These are phyloP conservation scores for Silybum marianum DNA, from an alignment of 129 eudicot genomes.

Conservation along the genomic window DNA sequence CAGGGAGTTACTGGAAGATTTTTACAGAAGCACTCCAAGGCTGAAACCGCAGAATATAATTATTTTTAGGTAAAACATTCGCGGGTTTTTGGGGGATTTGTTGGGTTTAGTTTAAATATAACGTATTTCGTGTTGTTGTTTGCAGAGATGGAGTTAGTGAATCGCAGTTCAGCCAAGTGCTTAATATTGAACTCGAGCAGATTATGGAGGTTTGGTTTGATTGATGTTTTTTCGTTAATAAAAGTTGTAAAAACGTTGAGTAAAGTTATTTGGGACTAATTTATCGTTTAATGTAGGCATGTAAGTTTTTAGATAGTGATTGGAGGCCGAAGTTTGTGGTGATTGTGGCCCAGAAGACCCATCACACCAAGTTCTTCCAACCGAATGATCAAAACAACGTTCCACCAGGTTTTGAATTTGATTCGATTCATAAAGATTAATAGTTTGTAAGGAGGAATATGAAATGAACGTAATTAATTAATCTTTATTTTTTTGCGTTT, in stretches of 20 bases:
- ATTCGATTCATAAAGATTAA: neutral
- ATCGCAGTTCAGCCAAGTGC: slow-evolving; percentile 78
- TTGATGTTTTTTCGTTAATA: neutral
- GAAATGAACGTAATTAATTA: neutral
- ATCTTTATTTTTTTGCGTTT: neutral
- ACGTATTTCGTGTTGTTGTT: neutral
- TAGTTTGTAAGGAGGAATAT: neutral
- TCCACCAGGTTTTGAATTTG: slow-evolving; percentile 67
- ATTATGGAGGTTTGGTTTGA: slow-evolving; percentile 61
- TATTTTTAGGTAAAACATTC: slow-evolving; percentile 48
- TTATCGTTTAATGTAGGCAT: slow-evolving; percentile 33
- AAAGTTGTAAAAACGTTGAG: neutral
- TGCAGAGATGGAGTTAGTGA: slow-evolving; percentile 83
- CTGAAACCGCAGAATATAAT: slow-evolving; percentile 58
- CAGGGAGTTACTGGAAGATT: slow-evolving; percentile 64
- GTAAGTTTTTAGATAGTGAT: slow-evolving; percentile 38
- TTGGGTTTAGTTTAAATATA: too few species aligned
- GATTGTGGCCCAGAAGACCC: slow-evolving; percentile 80
- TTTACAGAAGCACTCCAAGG: slow-evolving; percentile 41
- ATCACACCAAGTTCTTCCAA: slow-evolving; percentile 81
- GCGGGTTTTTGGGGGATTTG: neutral
- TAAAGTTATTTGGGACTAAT: neutral
- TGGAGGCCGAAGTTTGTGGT: slow-evolving; percentile 66
- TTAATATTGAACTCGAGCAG: slow-evolving; percentile 66
- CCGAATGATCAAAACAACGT: slow-evolving; percentile 50